These are phyloP conservation scores for Carallia brachiata DNA, from an alignment of 345 rosid genomes.

Conservation along the genomic window DNA sequence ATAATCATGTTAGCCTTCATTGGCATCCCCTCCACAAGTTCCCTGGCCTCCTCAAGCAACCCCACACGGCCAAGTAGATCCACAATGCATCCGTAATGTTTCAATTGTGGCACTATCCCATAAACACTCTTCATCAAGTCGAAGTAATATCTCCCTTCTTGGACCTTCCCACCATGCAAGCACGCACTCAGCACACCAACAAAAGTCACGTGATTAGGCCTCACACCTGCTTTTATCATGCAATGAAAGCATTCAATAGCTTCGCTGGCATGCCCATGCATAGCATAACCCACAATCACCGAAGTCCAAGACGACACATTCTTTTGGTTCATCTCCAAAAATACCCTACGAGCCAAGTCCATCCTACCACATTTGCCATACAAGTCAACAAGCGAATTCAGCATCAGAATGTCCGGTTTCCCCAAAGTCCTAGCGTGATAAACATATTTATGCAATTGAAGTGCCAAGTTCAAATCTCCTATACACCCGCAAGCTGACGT, in stretches of 20 bases:
- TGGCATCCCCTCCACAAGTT: slow-evolving; percentile 68
- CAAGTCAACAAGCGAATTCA: slow-evolving; percentile 73
- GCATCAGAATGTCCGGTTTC: slow-evolving; percentile 56
- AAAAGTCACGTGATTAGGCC: slow-evolving; percentile 75
- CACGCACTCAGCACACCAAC: slow-evolving; percentile 78
- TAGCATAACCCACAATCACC: slow-evolving; percentile 67
- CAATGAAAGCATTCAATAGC: slow-evolving; percentile 53
- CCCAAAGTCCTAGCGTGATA: slow-evolving; percentile 42
- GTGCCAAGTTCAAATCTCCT: slow-evolving; percentile 61
- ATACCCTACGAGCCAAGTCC: slow-evolving; percentile 65
- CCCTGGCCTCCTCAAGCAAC: slow-evolving; percentile 63
- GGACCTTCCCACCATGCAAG: slow-evolving; percentile 78
- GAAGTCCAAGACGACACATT: slow-evolving; percentile 89
- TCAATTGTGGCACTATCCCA: slow-evolving; percentile 42
- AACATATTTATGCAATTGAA: slow-evolving; percentile 72
- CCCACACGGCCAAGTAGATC: slow-evolving; percentile 79
- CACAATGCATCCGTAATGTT: slow-evolving; percentile 80
- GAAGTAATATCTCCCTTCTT: slow-evolving; percentile 60
- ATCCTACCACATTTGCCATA: slow-evolving; percentile 83
- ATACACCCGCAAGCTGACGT: slow-evolving; percentile 74
- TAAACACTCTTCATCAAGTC: slow-evolving; percentile 55
- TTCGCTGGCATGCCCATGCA: slow-evolving; percentile 53
- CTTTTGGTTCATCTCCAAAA: slow-evolving; percentile 40
- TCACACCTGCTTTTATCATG: slow-evolving; percentile 53
- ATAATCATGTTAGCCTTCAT: slow-evolving; percentile 68